These are phyloP conservation scores for Pelargonium citronellum DNA, from an alignment of 441 rosid genomes.

Conservation along the genomic window DNA sequence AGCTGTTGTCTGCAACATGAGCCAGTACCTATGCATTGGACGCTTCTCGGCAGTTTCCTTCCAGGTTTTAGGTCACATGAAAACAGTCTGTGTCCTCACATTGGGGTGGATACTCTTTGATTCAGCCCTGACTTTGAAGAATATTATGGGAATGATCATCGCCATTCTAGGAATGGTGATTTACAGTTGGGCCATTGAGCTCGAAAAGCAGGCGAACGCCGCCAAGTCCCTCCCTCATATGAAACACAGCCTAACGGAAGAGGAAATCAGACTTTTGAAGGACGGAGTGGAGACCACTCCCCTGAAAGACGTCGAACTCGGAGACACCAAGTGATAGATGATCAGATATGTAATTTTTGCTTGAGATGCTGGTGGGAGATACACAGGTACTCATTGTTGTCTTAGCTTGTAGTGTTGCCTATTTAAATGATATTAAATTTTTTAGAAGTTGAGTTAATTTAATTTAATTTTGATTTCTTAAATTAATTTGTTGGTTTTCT, in stretches of 20 bases:
- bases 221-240: background rate
- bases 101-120: slow-evolving; percentile 24
- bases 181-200: slow-evolving; percentile 19
- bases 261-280: slow-evolving; percentile 17
- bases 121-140: background rate
- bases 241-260: slow-evolving; percentile 19
- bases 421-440: too few relatives aligned
- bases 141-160: slow-evolving; percentile 6
- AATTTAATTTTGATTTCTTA: too few relatives aligned
- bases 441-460: too few relatives aligned
- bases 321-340: background rate
- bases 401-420: too few relatives aligned
- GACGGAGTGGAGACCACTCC: slow-evolving; percentile 11
- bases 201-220: slow-evolving; percentile 9
- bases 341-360: too few relatives aligned
- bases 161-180: slow-evolving; percentile 16
- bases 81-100: slow-evolving; percentile 25
- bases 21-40: slow-evolving; percentile 13
- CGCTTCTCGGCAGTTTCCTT: slow-evolving; percentile 27
- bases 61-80: slow-evolving; percentile 31
- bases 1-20: slow-evolving; percentile 59
- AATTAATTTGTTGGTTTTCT: too few relatives aligned
- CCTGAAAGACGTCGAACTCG: background rate
- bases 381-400: too few relatives aligned
- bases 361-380: too few relatives aligned